Evolutionary conservation across 768 basidiomycete species (phyloP).

Genomic region (Leucosporidium yakuticum): DNA sequence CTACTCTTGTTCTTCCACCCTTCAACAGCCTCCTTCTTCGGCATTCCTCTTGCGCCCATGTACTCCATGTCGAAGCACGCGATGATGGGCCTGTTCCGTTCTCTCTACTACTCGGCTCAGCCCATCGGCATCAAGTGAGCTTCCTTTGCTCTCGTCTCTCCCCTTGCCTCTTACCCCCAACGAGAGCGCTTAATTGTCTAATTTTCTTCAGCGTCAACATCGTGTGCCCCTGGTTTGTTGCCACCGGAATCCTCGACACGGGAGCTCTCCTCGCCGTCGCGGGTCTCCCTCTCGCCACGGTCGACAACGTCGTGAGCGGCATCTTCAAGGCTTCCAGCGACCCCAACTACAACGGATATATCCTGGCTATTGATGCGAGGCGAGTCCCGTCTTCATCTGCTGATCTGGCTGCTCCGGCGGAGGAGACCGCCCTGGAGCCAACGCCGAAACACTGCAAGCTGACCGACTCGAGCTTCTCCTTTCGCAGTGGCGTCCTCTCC

Average conservation of each 20-base stretch:
- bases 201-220: neutral
- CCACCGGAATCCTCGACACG: slow-evolving; percentile 51
- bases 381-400: no score
- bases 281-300: slow-evolving; percentile 40
- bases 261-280: slow-evolving; percentile 48
- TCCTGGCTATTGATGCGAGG: slow-evolving; percentile 22
- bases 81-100: slow-evolving; percentile 1
- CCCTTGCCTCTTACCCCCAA: no score
- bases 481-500: no score
- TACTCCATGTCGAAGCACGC: slow-evolving; percentile 4
- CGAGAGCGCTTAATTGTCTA: no score
- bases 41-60: neutral
- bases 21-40: neutral
- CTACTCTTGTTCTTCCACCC: no score
- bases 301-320: slow-evolving; percentile 52
- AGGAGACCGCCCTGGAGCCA: no score
- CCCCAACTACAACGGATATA: slow-evolving; percentile 39
- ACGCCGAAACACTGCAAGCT: no score
- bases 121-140: no score
- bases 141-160: no score
- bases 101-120: neutral
- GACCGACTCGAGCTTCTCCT: no score
- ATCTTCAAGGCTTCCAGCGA: slow-evolving; percentile 54
- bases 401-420: no score
- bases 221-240: slow-evolving; percentile 38